phyloP scores from a whole-genome alignment of 2,329 filamentous ascomycete genomes.

The Elsinoe arachidis region DNA sequence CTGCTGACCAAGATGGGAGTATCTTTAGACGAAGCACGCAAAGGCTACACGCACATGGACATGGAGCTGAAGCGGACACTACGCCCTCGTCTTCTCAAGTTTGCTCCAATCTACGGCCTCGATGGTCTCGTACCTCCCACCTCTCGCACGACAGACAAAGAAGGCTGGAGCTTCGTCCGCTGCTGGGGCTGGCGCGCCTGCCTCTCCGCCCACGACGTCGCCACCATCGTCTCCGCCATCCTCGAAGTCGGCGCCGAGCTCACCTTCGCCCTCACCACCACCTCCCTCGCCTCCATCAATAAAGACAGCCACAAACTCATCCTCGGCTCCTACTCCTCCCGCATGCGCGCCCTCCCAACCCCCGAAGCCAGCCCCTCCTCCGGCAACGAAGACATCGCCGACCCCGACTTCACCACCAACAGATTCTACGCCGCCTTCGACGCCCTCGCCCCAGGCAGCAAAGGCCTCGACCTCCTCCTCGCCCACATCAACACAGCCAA shows the following conservation, averaged over 20 bases:
- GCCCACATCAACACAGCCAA: slow-evolving; percentile 73
- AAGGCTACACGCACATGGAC: slow-evolving; percentile 97
- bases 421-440: slow-evolving; percentile 55
- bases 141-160: slow-evolving; percentile 54
- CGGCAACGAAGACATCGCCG: slow-evolving; percentile 23
- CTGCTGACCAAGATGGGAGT: slow-evolving; percentile 97
- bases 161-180: slow-evolving; percentile 93
- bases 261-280: slow-evolving; percentile 13
- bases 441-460: slow-evolving; percentile 40
- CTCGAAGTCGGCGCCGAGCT: slow-evolving; percentile 67
- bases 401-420: slow-evolving; percentile 38
- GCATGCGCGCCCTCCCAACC: slow-evolving; percentile 25
- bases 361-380: slow-evolving; percentile 20
- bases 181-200: slow-evolving; percentile 98
- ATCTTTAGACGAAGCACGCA: slow-evolving; percentile 83
- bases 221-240: slow-evolving; percentile 84
- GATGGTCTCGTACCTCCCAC: slow-evolving; percentile 78
- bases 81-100: slow-evolving; percentile 77
- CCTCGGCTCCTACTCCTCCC: slow-evolving; percentile 20
- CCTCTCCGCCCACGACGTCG: slow-evolving; percentile 84
- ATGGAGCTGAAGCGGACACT: slow-evolving; percentile 88
- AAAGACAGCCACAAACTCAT: slow-evolving; percentile 14
- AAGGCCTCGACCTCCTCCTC: slow-evolving; percentile 64
- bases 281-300: slow-evolving; percentile 9
- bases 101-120: slow-evolving; percentile 85